phyloP scores from a whole-genome alignment of 2,329 filamentous ascomycete genomes.

The Colletotrichum chrysophilum region DNA sequence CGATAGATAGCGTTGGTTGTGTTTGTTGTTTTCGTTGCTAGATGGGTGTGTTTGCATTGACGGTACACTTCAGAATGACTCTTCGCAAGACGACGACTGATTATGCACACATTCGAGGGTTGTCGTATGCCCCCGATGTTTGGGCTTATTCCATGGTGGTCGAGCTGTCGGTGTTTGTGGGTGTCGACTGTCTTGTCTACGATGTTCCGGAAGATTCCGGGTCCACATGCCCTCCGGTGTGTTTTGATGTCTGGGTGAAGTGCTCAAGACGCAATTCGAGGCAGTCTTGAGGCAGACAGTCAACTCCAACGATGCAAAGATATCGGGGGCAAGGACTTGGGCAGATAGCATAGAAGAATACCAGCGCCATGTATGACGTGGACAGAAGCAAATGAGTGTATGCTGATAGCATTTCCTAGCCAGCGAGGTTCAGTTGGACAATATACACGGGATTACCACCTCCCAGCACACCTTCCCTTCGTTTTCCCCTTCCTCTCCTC shows the following conservation, averaged over 20 bases:
- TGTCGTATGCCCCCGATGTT: not conserved
- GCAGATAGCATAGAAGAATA: not conserved
- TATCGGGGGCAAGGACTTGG: not conserved
- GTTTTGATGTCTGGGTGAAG: not conserved
- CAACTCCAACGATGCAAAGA: not conserved
- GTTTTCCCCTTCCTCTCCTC: not conserved
- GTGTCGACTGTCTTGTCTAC: not conserved
- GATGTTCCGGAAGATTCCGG: not conserved
- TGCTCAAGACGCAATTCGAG: not conserved
- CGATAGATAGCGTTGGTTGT: not conserved
- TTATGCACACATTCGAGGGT: not conserved
- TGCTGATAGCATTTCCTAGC: conserved; percentile 20
- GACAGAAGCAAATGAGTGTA: not conserved
- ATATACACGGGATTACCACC: conserved; percentile 42
- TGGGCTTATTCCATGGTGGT: not conserved
- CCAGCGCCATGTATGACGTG: not conserved
- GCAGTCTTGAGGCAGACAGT: not conserved
- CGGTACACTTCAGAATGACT: not conserved
- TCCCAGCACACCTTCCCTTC: conserved; percentile 21
- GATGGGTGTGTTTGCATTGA: not conserved
- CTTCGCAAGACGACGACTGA: not conserved
- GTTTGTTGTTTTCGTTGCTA: not conserved
- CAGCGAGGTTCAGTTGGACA: conserved; percentile 29
- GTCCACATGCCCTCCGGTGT: not conserved
- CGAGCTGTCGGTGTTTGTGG: not conserved